Base-by-base conservation (phyloP, 495 filamentous ascomycete genomes). In the Penicillium alfredii region DNA sequence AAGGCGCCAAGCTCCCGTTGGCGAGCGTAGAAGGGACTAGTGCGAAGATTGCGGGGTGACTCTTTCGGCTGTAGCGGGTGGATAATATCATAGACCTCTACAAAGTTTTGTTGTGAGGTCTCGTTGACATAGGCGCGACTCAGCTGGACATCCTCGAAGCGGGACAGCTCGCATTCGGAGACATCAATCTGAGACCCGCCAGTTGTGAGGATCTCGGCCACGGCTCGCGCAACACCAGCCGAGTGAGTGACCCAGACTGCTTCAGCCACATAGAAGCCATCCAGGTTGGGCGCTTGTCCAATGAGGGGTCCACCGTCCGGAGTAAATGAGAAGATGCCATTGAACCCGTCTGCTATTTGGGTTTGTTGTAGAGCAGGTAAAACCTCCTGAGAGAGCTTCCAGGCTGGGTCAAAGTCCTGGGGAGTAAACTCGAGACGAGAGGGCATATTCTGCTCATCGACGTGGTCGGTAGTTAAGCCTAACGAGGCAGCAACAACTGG, bases 161-260 rank as follows among this genome's bases (percentile, higher is more conserved):
- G 67, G 2, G 67, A 53, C 2, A 74, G 46, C 34, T 74, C 67
- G 38, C 69, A 73, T 25, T 72, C 71, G 2, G 59, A 45, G 8
- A 73, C 35, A 32, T 74, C 68, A 27, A 71, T 64, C 18, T 58
- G 37, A 4, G 71, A 73, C 20, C 40, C 48, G 4, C 68, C 71
- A 0, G 50, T 55, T 3, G 71, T 72, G 10, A 75, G 60, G 6
- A 70, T 32, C 38, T 75, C 56, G 0, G 71, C 71, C 3, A 75
- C 23, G 10, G 69, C 66, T 20, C 68, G 60, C 5, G 71, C 71
- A 8, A 73, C 65, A 11, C 71, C 71, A n/a, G 69, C 71, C 0
- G 68, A 69, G 27, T 75, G 71, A 7, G 71, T 75, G 4, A 75
- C 69, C 71, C 71, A 75, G 1, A 75, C 70, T 6, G 71, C 71